phyloP scores from a whole-genome alignment of 1,284 basidiomycete genomes.

The Trametes polyzona region DNA sequence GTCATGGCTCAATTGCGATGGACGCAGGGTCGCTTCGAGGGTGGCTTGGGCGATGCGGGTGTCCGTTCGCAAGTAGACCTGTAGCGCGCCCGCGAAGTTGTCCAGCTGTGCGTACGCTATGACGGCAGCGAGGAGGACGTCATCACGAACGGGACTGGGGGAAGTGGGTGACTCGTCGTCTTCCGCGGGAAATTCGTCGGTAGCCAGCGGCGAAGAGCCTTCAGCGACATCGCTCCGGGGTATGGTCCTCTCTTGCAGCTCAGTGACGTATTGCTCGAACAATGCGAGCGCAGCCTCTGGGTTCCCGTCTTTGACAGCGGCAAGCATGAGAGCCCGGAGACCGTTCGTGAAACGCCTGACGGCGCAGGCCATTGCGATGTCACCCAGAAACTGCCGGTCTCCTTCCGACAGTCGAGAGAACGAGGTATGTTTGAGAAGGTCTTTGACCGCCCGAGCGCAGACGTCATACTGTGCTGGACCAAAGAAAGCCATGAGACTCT shows the following conservation, averaged over 20 bases:
- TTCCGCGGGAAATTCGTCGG: background rate
- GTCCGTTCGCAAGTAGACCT: constrained; percentile 43
- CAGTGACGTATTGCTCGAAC: constrained; percentile 45
- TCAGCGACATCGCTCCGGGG: constrained; percentile 1
- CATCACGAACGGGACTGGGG: constrained; percentile 27
- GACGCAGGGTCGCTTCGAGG: constrained; percentile 42
- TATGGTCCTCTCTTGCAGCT: constrained; percentile 14
- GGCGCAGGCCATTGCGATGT: constrained; percentile 53
- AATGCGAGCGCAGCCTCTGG: constrained; percentile 48
- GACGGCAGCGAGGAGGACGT: constrained; percentile 53
- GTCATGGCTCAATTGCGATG: constrained; percentile 37
- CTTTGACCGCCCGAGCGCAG: constrained; percentile 43
- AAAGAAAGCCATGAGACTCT: constrained; percentile 47
- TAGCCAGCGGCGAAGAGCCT: constrained; percentile 11
- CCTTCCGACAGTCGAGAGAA: constrained; percentile 30
- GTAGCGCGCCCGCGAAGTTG: constrained; percentile 57
- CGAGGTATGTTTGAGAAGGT: constrained; percentile 31
- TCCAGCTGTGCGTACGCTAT: constrained; percentile 62
- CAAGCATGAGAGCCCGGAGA: constrained; percentile 54
- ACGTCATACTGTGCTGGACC: constrained; percentile 44
- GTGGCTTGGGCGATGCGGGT: constrained; percentile 41
- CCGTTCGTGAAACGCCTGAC: constrained; percentile 47
- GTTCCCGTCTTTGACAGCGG: constrained; percentile 46
- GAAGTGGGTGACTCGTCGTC: background rate
- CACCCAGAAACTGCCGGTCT: constrained; percentile 41